These are phyloP conservation scores for Penicilliopsis zonata DNA, from an alignment of 495 filamentous ascomycete species.

Conservation along the genomic window DNA sequence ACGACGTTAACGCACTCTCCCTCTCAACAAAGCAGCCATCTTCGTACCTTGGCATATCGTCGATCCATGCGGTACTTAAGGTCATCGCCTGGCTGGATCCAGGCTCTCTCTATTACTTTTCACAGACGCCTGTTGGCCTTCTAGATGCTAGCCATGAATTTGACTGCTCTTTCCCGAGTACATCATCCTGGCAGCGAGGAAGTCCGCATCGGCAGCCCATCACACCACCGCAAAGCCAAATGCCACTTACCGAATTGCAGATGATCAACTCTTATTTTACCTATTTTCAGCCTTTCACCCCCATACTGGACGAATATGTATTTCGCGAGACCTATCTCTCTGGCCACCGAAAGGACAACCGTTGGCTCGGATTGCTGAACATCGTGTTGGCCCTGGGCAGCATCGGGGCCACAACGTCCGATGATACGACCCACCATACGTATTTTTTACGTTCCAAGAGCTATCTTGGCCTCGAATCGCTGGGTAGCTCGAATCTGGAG, in stretches of 20 bases:
- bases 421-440: slow-evolving; percentile 57
- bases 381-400: slow-evolving; percentile 73
- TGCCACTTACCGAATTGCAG: slow-evolving; percentile 32
- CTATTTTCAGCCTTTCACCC: slow-evolving; percentile 61
- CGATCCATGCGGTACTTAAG: slow-evolving; percentile 68
- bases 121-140: slow-evolving; percentile 22
- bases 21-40: slow-evolving; percentile 57
- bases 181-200: slow-evolving; percentile 11
- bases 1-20: slow-evolving; percentile 75
- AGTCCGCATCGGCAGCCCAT: slow-evolving; percentile 14
- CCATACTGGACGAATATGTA: slow-evolving; percentile 63
- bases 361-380: slow-evolving; percentile 68
- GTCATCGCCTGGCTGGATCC: slow-evolving; percentile 72
- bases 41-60: slow-evolving; percentile 73
- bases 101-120: slow-evolving; percentile 44
- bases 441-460: slow-evolving; percentile 63
- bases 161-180: slow-evolving; percentile 15
- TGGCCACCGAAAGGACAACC: slow-evolving; percentile 52
- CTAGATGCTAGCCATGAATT: slow-evolving; percentile 5
- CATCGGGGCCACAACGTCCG: slow-evolving; percentile 55
- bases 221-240: slow-evolving; percentile 15
- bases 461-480: slow-evolving; percentile 53
- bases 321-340: slow-evolving; percentile 63
- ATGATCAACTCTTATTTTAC: slow-evolving; percentile 71
- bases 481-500: slow-evolving; percentile 42